Evolutionary conservation across 208 protist species (phyloP), one percentile per base, ranked within the genome.

Genomic region (Blastocrithidia nonstop): DNA sequence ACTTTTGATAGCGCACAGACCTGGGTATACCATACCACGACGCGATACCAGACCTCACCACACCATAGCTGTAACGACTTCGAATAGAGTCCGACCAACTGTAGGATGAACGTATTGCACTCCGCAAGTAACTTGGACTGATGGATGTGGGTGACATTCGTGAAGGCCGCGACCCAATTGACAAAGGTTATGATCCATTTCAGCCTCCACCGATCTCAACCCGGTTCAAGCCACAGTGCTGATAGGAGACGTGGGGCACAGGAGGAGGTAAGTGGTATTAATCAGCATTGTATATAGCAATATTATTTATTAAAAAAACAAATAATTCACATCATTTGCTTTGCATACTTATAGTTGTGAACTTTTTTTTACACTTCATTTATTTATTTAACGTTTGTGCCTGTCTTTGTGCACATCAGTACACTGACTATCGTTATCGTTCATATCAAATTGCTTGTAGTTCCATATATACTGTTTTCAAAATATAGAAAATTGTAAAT

Each of bases 221-320:
- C n/a, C 71, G 78, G 19, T 92, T 77, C 75, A 78, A 84, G 49
- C 83, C 83, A n/a, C 87, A 86, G 56, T 86, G 70, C 60, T 92
- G 77, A 78, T 75, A 88, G 48, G 83, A 92, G 50, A 24, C 75
- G 42, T 92, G 83, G 83, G 83, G 83, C 4, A 84, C 83, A 2
- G 77, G 75, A 1, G 61, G 54, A 20, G 82, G 82, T 1, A 50
- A 72, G 40, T 42, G 54, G 20, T 62, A 64, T 51, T 57, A 54
- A 22, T 6, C 32, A 24, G 48, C n/a, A 50, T 37, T 7, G 25
- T 11, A 11, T 9, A 22, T 35, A 31, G 15, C 25, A 2, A 24
- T 4, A 11, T 35, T 23, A n/a, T 17, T 42, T 39, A 51, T 28
- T 57, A 42, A 26, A 11, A 8, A 19, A 40, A 2, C 13, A 28